phyloP scores from a whole-genome alignment of 106 monocot species.

The Ottelia alismoides region DNA sequence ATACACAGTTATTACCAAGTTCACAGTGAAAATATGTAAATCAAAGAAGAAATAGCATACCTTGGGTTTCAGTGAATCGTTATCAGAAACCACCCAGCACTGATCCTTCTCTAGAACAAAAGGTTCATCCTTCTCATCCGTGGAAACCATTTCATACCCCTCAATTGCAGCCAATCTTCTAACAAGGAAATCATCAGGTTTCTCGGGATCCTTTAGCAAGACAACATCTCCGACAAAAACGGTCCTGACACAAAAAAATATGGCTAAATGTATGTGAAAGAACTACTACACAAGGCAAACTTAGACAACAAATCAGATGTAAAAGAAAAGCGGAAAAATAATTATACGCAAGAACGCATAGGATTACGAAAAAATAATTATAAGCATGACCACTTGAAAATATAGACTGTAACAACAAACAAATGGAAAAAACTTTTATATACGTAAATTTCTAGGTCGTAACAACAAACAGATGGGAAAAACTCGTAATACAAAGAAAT shows the following conservation, averaged over 20 bases:
- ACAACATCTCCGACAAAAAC: slow-evolving; percentile 94
- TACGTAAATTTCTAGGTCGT: no score
- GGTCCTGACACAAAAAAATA: slow-evolving; percentile 9
- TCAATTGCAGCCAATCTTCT: slow-evolving; percentile 84
- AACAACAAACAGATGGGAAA: no score
- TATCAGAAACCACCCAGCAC: slow-evolving; percentile 79
- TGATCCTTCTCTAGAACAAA: slow-evolving; percentile 82
- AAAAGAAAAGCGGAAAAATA: no score
- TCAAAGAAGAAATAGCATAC: no score
- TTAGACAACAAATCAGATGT: no score
- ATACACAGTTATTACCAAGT: background rate
- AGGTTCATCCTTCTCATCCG: slow-evolving; percentile 80
- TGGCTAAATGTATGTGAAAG: background rate
- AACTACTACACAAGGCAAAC: no score
- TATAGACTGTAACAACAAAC: no score
- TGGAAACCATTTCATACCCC: slow-evolving; percentile 92
- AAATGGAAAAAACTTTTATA: no score
- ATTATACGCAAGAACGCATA: no score
- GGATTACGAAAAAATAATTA: no score
- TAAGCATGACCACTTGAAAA: no score
- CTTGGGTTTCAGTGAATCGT: slow-evolving; percentile 66
- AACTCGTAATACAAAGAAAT: no score
- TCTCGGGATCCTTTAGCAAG: slow-evolving; percentile 81
- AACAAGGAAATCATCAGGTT: slow-evolving; percentile 51
- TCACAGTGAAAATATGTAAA: background rate